Evolutionary conservation across 2,329 filamentous ascomycete species (phyloP), one percentile per base, ranked within the genome.

Genomic region (Aspergillus fumigatiaffinis): DNA sequence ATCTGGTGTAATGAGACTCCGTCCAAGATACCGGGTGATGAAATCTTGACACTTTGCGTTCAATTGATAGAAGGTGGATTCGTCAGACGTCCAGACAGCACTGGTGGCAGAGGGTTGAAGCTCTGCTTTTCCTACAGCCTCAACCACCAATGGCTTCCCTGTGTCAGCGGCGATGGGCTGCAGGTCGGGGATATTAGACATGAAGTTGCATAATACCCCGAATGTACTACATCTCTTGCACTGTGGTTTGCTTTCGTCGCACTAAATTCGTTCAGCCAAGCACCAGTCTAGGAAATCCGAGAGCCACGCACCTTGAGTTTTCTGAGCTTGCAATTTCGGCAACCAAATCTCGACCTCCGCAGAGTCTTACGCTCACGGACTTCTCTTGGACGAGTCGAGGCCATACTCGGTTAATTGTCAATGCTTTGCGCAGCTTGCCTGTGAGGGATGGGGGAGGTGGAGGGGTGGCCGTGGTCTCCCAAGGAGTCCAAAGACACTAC

Each of bases 291-390:
- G n/a, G 12, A 50, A 51, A 51, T 14, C 5, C 21, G 25, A 42
- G 23, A 10, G 41, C n/a, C 14, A 58, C 67, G 2, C 25, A 79
- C 79, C 72, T 81, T 82, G 54, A 82, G 58, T 60, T 80, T 80
- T 57, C 80, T 64, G 4, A 82, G 73, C 64, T 82, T 82, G 68
- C 80, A 82, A 61, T 82, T 82, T 10, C 77, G 75, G 53, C 80
- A 82, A 35, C 80, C 80, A 58, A 69, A 73, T 65, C 77, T 74
- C 17, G 79, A 81, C 56, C 78, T 75, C 32, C 69, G 63, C 41
- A 0, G 25, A 50, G 52, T 41, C 14, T n/a, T 59, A 21, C 38
- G 20, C 29, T 53, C 23, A 42, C 21, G 52, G 20, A 3, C 21
- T 3, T 61, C 48, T 38, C 32, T 50, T 41, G 52, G 41, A 49